A percentile compares a stretch with the other conserved stretches of the same genome.
Conservation (phyloP, 176 grass and related monocot genomes). For the Triticum timopheevii region DNA sequence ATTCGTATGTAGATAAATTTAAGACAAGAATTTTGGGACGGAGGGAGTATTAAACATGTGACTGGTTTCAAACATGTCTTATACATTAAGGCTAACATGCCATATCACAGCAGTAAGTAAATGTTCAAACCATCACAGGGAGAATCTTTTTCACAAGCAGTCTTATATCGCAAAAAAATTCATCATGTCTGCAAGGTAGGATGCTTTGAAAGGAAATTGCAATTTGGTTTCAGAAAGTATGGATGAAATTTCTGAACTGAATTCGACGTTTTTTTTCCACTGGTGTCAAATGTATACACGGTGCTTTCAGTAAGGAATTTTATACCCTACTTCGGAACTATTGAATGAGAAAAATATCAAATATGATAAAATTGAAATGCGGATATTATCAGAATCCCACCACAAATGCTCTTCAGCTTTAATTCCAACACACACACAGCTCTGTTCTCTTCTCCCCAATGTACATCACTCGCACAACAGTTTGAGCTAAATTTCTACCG, state of each 20-base stretch:
- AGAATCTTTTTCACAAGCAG: neutral
- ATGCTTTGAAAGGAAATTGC: neutral
- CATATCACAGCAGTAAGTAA: too few relatives aligned
- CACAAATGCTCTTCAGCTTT: too few relatives aligned
- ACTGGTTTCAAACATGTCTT: too few relatives aligned
- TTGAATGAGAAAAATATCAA: neutral
- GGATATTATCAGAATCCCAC: too few relatives aligned
- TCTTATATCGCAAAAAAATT: neutral
- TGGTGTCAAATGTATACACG: neutral
- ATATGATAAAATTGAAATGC: neutral
- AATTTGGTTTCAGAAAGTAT: neutral
- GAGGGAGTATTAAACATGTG: too few relatives aligned
- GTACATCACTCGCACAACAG: conserved; percentile 12
- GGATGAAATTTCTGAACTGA: neutral
- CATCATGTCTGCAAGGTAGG: neutral
- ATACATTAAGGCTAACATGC: neutral
- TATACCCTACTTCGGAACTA: neutral
- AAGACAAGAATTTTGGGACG: too few relatives aligned
- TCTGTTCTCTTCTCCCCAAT: neutral
- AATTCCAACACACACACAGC: too few relatives aligned
- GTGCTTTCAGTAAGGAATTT: neutral
- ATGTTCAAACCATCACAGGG: too few relatives aligned
- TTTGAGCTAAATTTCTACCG: neutral
- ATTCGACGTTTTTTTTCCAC: rapidly evolving
- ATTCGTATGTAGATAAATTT: too few relatives aligned